A percentile compares a stretch with the other conserved stretches of the same genome.
Conservation (phyloP, 495 filamentous ascomycete genomes). For the Aspergillus hancockii region DNA sequence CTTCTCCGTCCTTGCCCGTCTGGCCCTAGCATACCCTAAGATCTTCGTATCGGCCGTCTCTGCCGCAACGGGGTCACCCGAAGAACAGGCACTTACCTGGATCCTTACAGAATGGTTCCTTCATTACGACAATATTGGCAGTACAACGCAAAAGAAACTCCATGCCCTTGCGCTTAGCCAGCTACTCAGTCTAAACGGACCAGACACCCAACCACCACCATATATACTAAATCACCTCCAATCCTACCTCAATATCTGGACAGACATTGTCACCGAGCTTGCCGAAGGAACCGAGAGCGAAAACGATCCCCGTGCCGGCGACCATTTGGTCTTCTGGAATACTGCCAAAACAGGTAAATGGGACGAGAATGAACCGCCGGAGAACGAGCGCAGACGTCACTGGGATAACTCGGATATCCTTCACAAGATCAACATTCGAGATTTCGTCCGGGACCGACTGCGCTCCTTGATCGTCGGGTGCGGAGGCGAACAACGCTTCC, state of each 20-base stretch:
- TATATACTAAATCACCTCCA: constrained; percentile 64
- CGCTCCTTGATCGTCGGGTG: constrained; percentile 61
- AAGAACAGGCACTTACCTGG: constrained; percentile 64
- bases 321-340: constrained; percentile 58
- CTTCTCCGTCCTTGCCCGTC: constrained; percentile 76
- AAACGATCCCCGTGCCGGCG: constrained; percentile 38
- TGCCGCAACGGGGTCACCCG: constrained; percentile 36
- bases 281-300: constrained; percentile 48
- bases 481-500: constrained; percentile 74
- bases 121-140: constrained; percentile 79
- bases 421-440: constrained; percentile 66
- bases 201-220: constrained; percentile 45
- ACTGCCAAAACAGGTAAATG: constrained; percentile 30
- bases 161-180: constrained; percentile 79
- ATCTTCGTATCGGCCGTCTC: constrained; percentile 60
- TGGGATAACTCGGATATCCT: constrained; percentile 67
- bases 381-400: constrained; percentile 56
- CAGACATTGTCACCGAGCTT: constrained; percentile 62
- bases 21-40: constrained; percentile 67
- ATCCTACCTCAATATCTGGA: constrained; percentile 70
- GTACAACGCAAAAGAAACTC: constrained; percentile 75
- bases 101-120: constrained; percentile 84
- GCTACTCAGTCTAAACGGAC: constrained; percentile 65
- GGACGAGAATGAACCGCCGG: constrained; percentile 60
- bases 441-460: constrained; percentile 69